Base-by-base conservation (phyloP, 1,284 basidiomycete genomes). In the Tylopilus sp. region DNA sequence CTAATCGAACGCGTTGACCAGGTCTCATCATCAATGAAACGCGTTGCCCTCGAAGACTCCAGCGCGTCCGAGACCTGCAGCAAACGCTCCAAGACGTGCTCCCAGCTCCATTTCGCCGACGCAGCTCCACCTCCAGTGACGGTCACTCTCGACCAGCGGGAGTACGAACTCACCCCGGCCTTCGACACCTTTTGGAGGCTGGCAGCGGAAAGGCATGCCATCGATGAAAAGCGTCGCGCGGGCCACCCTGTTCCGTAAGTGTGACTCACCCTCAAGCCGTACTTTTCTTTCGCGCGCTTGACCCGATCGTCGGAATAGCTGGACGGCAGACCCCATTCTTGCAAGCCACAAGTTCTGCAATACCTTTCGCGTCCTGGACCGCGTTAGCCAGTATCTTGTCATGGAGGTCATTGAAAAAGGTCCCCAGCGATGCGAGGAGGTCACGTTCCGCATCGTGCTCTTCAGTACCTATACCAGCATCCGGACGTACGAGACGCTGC, bases 151-250 rank as follows among this genome's bases (percentile, higher is more conserved):
- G 61, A 58, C 25, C 71, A 72, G 6, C 57, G 48, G 4, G 60
- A 59, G 29, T 69, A 79, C 21, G 55, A 59, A 28, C 72, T 76
- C 1, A 78, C 79, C 0, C 64, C 72, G n/a, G 74, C 72, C 10
- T 81, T 83, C 48, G 76, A 84, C 58, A 77, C 77, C 0, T 77
- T 84, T 57, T 84, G 79, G 77, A 56, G 68, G 25, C 75, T 77
- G 57, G 73, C 77, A 13, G 72, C 77, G 9, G 81, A 82, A 55
- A 68, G 82, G 48, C 75, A 82, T 42, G 67, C 71, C 15, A 76
- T 83, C 30, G 75, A 82, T 60, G 74, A 79, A 54, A 72, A 66
- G 49, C 73, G 82, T 42, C 72, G 75, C 41, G 66, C 69, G 38
- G 77, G 78, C 28, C 43, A 66, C 42, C 69, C 73, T 37, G 59